Evolutionary conservation across 2,329 filamentous ascomycete genomes (phyloP).

Genomic region (Fulvia fulva): DNA sequence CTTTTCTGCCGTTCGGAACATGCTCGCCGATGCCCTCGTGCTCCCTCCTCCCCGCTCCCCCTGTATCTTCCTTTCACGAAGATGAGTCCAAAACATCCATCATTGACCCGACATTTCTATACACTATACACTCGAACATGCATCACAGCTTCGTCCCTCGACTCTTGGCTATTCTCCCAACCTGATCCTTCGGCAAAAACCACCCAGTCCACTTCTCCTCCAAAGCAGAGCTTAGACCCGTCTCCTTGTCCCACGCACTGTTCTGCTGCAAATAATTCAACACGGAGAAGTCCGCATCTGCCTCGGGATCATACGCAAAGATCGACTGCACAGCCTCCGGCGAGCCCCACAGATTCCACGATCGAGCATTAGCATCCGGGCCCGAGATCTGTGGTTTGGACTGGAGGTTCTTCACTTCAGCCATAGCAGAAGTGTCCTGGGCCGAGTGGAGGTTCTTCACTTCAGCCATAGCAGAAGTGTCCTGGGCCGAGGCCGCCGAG

Average conservation of each 20-base stretch:
- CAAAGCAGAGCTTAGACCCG: slow-evolving; percentile 28
- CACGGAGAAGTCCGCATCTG: slow-evolving; percentile 31
- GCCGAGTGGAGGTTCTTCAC: slow-evolving; percentile 30
- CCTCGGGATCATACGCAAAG: slow-evolving; percentile 39
- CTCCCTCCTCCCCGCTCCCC: too few relatives aligned
- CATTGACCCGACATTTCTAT: too few relatives aligned
- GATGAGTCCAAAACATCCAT: too few relatives aligned
- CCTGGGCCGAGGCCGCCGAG: slow-evolving; percentile 5
- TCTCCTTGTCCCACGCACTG: slow-evolving; percentile 26
- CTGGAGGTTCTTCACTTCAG: slow-evolving; percentile 32
- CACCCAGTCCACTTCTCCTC: slow-evolving; percentile 34
- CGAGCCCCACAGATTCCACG: slow-evolving; percentile 38
- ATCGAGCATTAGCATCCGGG: slow-evolving; percentile 29
- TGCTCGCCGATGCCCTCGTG: neutral
- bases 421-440: slow-evolving; percentile 17
- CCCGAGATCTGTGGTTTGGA: slow-evolving; percentile 25
- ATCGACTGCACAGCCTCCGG: slow-evolving; percentile 34
- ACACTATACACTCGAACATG: too few relatives aligned
- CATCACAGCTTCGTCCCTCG: slow-evolving; percentile 14
- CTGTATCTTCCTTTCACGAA: too few relatives aligned
- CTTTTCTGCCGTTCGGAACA: neutral
- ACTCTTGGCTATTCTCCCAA: slow-evolving; percentile 16
- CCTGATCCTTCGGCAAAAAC: slow-evolving; percentile 26
- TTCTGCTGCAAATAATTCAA: slow-evolving; percentile 22
- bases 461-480: slow-evolving; percentile 23